phyloP scores from a whole-genome alignment of 2,329 filamentous ascomycete genomes.

The Whalleya microplaca region DNA sequence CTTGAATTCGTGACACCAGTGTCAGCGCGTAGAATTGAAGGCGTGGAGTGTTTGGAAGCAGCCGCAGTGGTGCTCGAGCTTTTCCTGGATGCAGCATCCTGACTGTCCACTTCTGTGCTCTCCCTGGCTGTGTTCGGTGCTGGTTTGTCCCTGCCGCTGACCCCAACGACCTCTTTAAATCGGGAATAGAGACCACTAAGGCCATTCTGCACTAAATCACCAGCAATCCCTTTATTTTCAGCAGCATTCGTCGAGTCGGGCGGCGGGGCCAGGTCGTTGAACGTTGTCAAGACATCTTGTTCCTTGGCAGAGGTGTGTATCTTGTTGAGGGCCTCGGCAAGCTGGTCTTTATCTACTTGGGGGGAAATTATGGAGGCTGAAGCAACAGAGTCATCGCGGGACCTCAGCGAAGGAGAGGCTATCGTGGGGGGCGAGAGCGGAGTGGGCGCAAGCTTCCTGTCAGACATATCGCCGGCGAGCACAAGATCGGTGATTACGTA shows the following conservation, averaged over 20 bases:
- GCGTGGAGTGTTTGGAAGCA: constrained; percentile 45
- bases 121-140: constrained; percentile 16
- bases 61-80: constrained; percentile 46
- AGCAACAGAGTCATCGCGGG: constrained; percentile 45
- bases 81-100: constrained; percentile 48
- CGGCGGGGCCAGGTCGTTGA: constrained; percentile 85
- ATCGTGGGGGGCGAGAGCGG: constrained; percentile 43
- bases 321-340: constrained; percentile 78
- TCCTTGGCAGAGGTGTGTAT: constrained; percentile 90
- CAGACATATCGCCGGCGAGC: constrained; percentile 34
- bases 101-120: constrained; percentile 43
- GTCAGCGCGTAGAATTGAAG: constrained; percentile 48
- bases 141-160: constrained; percentile 52
- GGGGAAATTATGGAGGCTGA: constrained; percentile 52
- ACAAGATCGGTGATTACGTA: constrained; percentile 14
- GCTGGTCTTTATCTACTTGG: constrained; percentile 71
- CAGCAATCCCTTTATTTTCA: constrained; percentile 71
- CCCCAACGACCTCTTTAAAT: constrained; percentile 80
- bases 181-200: constrained; percentile 88
- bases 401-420: constrained; percentile 35
- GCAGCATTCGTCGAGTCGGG: constrained; percentile 59
- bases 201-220: constrained; percentile 80
- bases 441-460: constrained; percentile 32
- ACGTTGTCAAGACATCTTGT: constrained; percentile 83
- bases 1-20: constrained; percentile 41